Conservation (phyloP, 352 stramenopile species). For the Phytopythium aichiense region DNA sequence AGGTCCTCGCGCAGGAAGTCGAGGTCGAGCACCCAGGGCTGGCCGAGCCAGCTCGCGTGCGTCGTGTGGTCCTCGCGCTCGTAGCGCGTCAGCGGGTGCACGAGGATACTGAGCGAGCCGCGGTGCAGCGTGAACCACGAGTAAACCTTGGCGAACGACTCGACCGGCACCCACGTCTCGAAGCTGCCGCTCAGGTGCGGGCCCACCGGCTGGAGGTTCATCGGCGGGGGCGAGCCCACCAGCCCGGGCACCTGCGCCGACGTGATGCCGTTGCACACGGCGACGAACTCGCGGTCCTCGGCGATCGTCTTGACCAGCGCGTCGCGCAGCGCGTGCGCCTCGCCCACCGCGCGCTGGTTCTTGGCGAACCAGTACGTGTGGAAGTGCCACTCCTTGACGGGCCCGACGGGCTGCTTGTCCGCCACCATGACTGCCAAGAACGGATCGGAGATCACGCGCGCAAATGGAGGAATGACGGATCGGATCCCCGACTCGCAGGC, state of each 20-base stretch:
- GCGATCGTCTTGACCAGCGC: slow-evolving; percentile 42
- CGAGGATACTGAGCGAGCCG: slow-evolving; percentile 47
- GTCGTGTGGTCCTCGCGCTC: slow-evolving; percentile 52
- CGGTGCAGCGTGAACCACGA: slow-evolving; percentile 70
- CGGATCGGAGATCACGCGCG: not conserved
- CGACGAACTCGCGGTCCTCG: slow-evolving; percentile 47
- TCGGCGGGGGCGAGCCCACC: slow-evolving; percentile 21
- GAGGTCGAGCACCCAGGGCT: slow-evolving; percentile 37
- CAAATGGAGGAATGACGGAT: not conserved
- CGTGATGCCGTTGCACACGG: slow-evolving; percentile 50
- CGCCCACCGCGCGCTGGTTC: slow-evolving; percentile 31
- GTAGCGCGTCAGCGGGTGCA: slow-evolving; percentile 64
- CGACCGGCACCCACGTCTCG: slow-evolving; percentile 61
- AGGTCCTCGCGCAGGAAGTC: slow-evolving; percentile 27
- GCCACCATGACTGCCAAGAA: not conserved
- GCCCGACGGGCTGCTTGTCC: not conserved
- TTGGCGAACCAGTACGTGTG: slow-evolving; percentile 63
- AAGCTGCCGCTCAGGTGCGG: slow-evolving; percentile 65
- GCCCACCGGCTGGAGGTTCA: slow-evolving; percentile 56
- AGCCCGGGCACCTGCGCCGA: slow-evolving; percentile 29
- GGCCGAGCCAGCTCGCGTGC: slow-evolving; percentile 50
- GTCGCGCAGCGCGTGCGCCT: slow-evolving; percentile 39
- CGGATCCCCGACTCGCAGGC: no score
- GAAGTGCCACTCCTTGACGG: slow-evolving; percentile 75
- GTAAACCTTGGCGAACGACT: slow-evolving; percentile 50